Percentiles rank a stretch among this genome's conserved stretches.
Evolutionary conservation across 2,329 filamentous ascomycete species (phyloP).

Genomic region (Neofusicoccum kwambonambiense): DNA sequence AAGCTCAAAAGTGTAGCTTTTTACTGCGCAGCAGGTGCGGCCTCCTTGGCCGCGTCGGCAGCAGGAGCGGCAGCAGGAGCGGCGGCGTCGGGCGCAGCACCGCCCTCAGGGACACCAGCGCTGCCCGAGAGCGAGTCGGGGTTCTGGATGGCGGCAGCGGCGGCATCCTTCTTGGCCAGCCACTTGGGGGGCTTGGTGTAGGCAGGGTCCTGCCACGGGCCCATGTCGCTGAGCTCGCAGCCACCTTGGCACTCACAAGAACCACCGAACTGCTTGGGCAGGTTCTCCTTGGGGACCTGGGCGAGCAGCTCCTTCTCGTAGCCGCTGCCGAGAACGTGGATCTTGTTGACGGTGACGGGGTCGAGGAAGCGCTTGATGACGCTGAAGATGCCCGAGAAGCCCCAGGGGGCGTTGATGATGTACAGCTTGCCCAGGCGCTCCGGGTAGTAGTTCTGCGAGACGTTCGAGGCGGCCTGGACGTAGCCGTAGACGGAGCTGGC

Average conservation of each 20-base stretch:
- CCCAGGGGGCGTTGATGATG: slow-evolving; percentile 97
- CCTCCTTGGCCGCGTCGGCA: slow-evolving; percentile 20
- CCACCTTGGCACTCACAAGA: slow-evolving; percentile 77
- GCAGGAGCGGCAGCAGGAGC: slow-evolving; percentile 21
- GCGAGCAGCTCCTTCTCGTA: slow-evolving; percentile 82
- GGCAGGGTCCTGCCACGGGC: slow-evolving; percentile 78
- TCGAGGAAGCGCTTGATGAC: slow-evolving; percentile 93
- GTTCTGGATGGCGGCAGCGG: slow-evolving; percentile 30
- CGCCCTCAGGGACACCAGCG: slow-evolving; percentile 24
- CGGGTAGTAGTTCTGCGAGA: slow-evolving; percentile 99
- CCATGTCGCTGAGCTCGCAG: slow-evolving; percentile 82
- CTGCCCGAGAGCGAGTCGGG: slow-evolving; percentile 28
- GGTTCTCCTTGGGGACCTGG: slow-evolving; percentile 86
- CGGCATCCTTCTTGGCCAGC: slow-evolving; percentile 34
- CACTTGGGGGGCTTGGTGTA: slow-evolving; percentile 60
- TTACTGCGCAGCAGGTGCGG: slow-evolving; percentile 21
- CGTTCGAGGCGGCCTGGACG: slow-evolving; percentile 76
- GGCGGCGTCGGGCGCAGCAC: not conserved
- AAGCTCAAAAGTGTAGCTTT: not conserved
- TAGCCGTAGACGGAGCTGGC: slow-evolving; percentile 84
- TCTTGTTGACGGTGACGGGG: slow-evolving; percentile 94
- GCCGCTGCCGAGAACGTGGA: slow-evolving; percentile 77
- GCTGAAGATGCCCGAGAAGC: slow-evolving; percentile 81
- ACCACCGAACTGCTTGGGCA: slow-evolving; percentile 84
- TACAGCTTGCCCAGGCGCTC: slow-evolving; percentile 95